These are phyloP conservation scores for Podila clonocystis DNA, from an alignment of 192 early-diverging fungal genomes.

Conservation along the genomic window DNA sequence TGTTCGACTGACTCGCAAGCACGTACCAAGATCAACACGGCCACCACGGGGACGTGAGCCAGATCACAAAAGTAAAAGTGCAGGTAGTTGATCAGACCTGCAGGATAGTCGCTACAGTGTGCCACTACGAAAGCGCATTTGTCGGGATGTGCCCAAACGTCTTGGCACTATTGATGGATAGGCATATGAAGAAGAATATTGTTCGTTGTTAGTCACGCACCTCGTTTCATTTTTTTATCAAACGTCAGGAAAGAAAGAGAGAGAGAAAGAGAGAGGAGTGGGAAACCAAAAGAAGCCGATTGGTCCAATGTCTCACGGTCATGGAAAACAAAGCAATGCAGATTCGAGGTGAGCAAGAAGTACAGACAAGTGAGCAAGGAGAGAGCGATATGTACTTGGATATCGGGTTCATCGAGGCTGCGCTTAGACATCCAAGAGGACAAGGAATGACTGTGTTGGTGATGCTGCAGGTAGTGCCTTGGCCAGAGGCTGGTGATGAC, in stretches of 20 bases:
- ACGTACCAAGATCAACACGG: conserved; percentile 58
- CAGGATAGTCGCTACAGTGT: conserved; percentile 69
- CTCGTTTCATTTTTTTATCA: not conserved
- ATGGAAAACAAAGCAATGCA: not conserved
- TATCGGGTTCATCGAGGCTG: conserved; percentile 20
- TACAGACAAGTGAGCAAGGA: not conserved
- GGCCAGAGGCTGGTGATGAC: conserved; percentile 32
- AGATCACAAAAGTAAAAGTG: conserved; percentile 66
- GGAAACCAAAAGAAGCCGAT: not conserved
- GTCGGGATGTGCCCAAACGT: conserved; percentile 61
- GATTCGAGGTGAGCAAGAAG: not conserved
- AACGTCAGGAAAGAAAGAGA: not conserved
- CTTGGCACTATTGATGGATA: conserved; percentile 47
- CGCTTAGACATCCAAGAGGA: conserved; percentile 25
- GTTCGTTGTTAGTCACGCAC: not conserved
- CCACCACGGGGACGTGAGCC: conserved; percentile 28
- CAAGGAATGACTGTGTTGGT: not conserved
- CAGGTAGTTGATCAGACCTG: conserved; percentile 71
- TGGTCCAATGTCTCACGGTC: not conserved
- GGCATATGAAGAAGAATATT: not conserved
- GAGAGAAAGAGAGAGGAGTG: too few species aligned
- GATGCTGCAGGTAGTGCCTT: conserved; percentile 9
- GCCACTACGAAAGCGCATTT: conserved; percentile 69
- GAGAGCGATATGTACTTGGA: conserved; percentile 15
- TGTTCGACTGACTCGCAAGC: not conserved